A percentile compares a stretch with the other conserved stretches of the same genome.
These are phyloP conservation scores for Aspergillus sp. DNA, from an alignment of 2,329 filamentous ascomycete species.

Conservation along the genomic window DNA sequence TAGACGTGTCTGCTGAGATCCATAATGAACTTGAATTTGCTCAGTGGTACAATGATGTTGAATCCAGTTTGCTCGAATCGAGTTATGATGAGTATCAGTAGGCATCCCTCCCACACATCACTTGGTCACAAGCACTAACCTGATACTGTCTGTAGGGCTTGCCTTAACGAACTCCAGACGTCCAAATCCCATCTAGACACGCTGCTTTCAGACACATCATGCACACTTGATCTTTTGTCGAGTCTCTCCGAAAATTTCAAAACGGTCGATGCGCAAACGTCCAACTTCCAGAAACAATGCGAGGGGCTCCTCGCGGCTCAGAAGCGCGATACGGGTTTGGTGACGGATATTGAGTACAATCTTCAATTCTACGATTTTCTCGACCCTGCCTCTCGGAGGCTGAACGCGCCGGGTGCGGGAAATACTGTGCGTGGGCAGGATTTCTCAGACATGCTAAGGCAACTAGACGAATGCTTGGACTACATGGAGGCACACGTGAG, in stretches of 20 bases:
- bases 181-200: constrained; percentile 80
- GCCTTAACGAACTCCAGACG: constrained; percentile 76
- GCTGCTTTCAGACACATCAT: constrained; percentile 73
- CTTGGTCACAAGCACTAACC: constrained; percentile 6
- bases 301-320: constrained; percentile 84
- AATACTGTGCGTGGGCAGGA: constrained; percentile 79
- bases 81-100: constrained; percentile 85
- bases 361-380: constrained; percentile 94
- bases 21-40: constrained; percentile 61
- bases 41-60: constrained; percentile 58
- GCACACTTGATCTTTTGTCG: constrained; percentile 72
- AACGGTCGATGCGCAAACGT: constrained; percentile 83
- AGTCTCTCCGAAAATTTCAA: constrained; percentile 83
- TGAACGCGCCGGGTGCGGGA: constrained; percentile 89
- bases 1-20: constrained; percentile 39
- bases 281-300: constrained; percentile 89
- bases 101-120: constrained; percentile 25
- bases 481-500: constrained; percentile 87
- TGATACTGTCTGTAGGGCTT: constrained; percentile 54
- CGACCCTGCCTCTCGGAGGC: constrained; percentile 81
- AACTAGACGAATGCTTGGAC: constrained; percentile 83
- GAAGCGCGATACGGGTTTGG: constrained; percentile 72
- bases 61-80: constrained; percentile 70
- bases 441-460: constrained; percentile 84
- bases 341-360: constrained; percentile 82